These are phyloP conservation scores for Ganoderma leucocontextum DNA, from an alignment of 1,284 basidiomycete genomes.

Conservation along the genomic window DNA sequence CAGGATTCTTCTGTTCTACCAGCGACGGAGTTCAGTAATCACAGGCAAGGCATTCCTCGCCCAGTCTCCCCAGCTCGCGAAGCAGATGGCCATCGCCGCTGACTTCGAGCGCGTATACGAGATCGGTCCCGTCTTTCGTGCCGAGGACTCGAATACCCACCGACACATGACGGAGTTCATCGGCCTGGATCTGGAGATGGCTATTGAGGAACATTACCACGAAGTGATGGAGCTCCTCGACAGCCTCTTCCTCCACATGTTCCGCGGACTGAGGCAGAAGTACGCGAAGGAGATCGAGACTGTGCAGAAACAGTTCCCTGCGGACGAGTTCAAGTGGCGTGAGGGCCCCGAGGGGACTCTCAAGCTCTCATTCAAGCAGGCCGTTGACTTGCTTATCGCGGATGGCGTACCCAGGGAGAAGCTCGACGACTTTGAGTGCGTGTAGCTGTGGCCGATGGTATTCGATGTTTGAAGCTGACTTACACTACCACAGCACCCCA, in stretches of 20 bases:
- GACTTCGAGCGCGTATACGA: conserved; percentile 99
- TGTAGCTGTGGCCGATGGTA: conserved; percentile 16
- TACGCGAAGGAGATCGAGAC: conserved; percentile 85
- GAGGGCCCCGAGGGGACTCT: conserved; percentile 85
- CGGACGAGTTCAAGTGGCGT: conserved; percentile 90
- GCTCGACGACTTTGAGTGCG: conserved; percentile 90
- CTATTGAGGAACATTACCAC: conserved; percentile 98
- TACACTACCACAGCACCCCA: conserved; percentile 67
- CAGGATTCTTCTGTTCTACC: background rate
- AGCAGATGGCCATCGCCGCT: conserved; percentile 99
- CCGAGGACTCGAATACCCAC: conserved; percentile 98
- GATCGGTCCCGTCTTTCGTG: conserved; percentile 96
- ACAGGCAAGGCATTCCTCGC: conserved; percentile 91
- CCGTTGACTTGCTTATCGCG: conserved; percentile 85
- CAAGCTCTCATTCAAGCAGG: conserved; percentile 87
- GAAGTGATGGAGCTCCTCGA: conserved; percentile 93
- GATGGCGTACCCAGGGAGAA: conserved; percentile 81
- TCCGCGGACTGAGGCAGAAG: conserved; percentile 80
- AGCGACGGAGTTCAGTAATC: background rate
- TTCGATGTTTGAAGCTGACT: conserved; percentile 10
- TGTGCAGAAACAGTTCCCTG: conserved; percentile 89
- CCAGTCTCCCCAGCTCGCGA: conserved; percentile 96
- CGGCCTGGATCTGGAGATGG: conserved; percentile 99
- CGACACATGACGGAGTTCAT: conserved; percentile 99
- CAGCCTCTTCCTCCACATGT: conserved; percentile 84